A percentile compares a stretch with the other conserved stretches of the same genome.
phyloP scores from a whole-genome alignment of 306 rosid genomes.

The Mucuna pruriens region DNA sequence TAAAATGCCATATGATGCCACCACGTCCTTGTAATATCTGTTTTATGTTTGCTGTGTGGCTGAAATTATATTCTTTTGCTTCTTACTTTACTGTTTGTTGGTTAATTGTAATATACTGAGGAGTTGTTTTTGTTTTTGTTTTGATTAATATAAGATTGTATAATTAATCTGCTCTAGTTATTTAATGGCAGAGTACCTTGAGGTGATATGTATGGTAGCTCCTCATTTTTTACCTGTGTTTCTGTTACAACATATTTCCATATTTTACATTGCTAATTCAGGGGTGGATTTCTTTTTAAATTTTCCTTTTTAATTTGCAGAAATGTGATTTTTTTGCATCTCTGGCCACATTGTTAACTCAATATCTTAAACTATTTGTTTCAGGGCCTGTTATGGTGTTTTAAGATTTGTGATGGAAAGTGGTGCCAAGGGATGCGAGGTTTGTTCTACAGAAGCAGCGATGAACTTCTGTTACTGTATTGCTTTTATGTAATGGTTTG shows the following conservation, averaged over 20 bases:
- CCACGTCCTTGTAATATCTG: too few species aligned
- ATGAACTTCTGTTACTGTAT: background rate
- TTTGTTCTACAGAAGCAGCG: background rate
- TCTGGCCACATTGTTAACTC: background rate
- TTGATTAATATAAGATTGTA: background rate
- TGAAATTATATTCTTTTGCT: background rate
- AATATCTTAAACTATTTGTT: background rate
- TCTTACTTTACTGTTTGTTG: background rate
- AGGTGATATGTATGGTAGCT: background rate
- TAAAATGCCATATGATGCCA: background rate
- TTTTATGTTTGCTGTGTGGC: background rate
- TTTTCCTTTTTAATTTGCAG: background rate
- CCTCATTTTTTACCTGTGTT: background rate
- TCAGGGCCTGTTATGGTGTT: background rate
- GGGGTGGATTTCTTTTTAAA: background rate
- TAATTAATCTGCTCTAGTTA: background rate
- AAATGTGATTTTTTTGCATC: background rate
- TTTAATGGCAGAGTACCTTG: background rate
- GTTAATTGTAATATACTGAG: background rate
- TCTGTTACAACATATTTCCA: background rate
- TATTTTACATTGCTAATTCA: background rate
- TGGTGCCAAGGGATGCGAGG: slow-evolving; percentile 1
- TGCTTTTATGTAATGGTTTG: background rate
- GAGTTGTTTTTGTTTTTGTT: background rate
- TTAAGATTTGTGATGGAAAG: background rate